Percentiles rank a stretch among this genome's conserved stretches.
Evolutionary conservation across 2,329 filamentous ascomycete genomes (phyloP).

Genomic region (Ceratocystiopsis minuta): DNA sequence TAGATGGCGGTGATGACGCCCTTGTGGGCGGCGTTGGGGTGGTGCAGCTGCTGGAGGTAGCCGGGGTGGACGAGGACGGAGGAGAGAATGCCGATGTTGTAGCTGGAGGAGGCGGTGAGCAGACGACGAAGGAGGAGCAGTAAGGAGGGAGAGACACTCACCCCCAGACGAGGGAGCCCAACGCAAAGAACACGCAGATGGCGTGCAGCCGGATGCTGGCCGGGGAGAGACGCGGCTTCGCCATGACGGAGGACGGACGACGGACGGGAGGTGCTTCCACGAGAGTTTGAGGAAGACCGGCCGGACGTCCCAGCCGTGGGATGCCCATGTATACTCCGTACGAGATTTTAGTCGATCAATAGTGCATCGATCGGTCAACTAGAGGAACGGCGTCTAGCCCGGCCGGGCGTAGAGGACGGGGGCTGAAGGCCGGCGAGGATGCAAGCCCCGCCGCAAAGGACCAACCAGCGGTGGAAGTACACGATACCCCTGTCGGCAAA

Average conservation of each 20-base stretch:
- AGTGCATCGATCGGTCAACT: too few relatives aligned
- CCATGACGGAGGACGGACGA: not conserved
- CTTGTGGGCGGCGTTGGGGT: conserved; percentile 25
- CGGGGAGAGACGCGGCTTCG: conserved; percentile 13
- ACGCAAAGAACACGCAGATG: conserved; percentile 32
- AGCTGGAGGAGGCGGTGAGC: conserved; percentile 19
- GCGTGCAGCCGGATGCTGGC: conserved; percentile 24
- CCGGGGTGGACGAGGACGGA: conserved; percentile 38
- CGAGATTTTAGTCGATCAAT: too few relatives aligned
- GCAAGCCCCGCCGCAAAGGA: too few relatives aligned
- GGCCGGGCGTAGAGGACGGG: too few relatives aligned
- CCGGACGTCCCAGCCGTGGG: too few relatives aligned
- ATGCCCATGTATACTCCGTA: too few relatives aligned
- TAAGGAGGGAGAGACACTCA: conserved; percentile 13
- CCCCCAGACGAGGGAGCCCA: conserved; percentile 41
- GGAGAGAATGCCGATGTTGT: conserved; percentile 39
- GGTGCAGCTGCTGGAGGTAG: conserved; percentile 27
- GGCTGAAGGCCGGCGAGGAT: too few relatives aligned
- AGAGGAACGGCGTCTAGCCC: too few relatives aligned
- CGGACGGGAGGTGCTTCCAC: too few relatives aligned
- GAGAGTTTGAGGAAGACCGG: not conserved
- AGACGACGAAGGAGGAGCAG: not conserved
- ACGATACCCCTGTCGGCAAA: too few relatives aligned
- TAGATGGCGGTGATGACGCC: conserved; percentile 38
- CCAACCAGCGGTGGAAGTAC: too few relatives aligned